phyloP scores from a whole-genome alignment of 106 monocot genomes.

The Allium cepa region DNA sequence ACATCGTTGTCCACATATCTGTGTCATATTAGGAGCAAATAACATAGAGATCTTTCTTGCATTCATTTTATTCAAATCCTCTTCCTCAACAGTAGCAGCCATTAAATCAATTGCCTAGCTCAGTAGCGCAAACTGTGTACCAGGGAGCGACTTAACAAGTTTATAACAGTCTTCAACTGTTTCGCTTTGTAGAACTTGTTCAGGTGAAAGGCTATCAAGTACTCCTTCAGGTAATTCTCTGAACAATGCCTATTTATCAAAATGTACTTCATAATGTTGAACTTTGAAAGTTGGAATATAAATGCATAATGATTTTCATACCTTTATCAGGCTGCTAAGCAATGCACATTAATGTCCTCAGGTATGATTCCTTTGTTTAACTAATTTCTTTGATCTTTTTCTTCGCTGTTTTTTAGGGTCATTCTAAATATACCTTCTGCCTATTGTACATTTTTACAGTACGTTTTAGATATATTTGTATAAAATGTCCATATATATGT shows the following conservation, averaged over 20 bases:
- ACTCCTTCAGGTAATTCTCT: constrained; percentile 19
- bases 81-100: too few relatives aligned
- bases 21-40: too few relatives aligned
- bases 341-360: too few relatives aligned
- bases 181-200: constrained; percentile 17
- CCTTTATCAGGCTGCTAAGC: constrained; percentile 44
- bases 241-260: constrained; percentile 19
- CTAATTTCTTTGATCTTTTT: constrained; percentile 35
- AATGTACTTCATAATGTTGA: not conserved
- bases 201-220: constrained; percentile 20
- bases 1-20: too few relatives aligned
- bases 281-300: too few relatives aligned
- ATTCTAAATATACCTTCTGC: constrained; percentile 56
- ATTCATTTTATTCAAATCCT: too few relatives aligned
- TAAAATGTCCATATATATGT: not conserved
- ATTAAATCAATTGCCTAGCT: constrained; percentile 10
- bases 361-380: constrained; percentile 40
- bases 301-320: not conserved
- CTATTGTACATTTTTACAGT: constrained; percentile 3
- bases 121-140: constrained; percentile 6
- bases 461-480: not conserved
- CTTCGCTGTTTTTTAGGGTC: constrained; percentile 33
- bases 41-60: too few relatives aligned
- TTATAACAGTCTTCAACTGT: constrained; percentile 12
- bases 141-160: constrained; percentile 14